Evolutionary conservation across 1,139 yeast species (phyloP), one percentile per base, ranked within the genome.

Genomic region (Citeromyces hawaiiensis): DNA sequence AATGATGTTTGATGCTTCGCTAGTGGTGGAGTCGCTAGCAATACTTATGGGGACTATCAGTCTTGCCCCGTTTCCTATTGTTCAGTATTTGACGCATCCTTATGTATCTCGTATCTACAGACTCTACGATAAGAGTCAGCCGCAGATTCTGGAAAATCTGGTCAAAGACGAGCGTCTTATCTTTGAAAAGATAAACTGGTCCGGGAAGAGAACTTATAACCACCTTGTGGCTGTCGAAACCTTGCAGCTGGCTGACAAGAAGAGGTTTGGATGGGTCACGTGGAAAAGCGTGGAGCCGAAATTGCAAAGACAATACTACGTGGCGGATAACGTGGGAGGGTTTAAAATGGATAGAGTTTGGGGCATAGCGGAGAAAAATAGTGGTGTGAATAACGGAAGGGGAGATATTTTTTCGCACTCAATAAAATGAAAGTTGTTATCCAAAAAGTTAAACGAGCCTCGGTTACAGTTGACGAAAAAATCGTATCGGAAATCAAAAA

Each of bases 371-470:
- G 94, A 83, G 55, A 63, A 63, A 40, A 75, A 78, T 46, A 64
- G 76, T 38, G 83, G 80, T 0, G 63, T 79, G 4, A 70, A 81
- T 49, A 79, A 78, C 45, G 93, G 93, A 4, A 64, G 94, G 16
- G 35, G 38, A 15, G 44, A 35, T 17, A 13, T 5, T 33, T 33
- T 14, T 13, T 7, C 19, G 21, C 21, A 33, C 35, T 15, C 15
- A 19, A 13, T 18, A 36, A 32, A 10, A 88, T 88, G 98, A 78
- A 78, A 56, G 83, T 88, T 2, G 95, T 88, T 2, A 72, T 88
- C 32, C 98, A 88, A 53, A 75, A 83, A 51, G 96, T 87, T 15
- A 83, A 81, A 47, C 68, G 70, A 40, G 96, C 96, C 0, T 80
- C 94, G 0, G 97, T 88, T 1, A 72, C 83, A 0, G 97, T 91